Percentiles rank a stretch among this genome's conserved stretches.
Evolutionary conservation across 805 yeast genomes (phyloP).

Genomic region (Hanseniaspora thailandica): DNA sequence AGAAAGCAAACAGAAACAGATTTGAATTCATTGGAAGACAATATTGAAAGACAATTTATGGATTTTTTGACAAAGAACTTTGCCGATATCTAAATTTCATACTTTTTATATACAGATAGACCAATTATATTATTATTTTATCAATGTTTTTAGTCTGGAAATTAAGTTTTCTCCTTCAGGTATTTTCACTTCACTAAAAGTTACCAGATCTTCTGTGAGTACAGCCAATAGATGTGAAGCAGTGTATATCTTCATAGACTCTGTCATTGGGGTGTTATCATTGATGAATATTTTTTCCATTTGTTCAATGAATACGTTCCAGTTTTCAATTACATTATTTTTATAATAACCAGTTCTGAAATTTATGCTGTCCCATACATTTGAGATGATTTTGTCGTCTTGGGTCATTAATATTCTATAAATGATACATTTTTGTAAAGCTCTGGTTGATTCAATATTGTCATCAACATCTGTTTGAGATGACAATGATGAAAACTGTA

Average conservation of each 20-base stretch:
- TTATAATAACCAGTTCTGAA: slow-evolving; percentile 10
- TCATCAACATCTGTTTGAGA: not conserved
- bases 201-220: slow-evolving; percentile 4
- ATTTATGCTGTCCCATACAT: slow-evolving; percentile 11
- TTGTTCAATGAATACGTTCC: slow-evolving; percentile 11
- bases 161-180: slow-evolving; percentile 2
- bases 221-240: not conserved
- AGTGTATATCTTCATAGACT: not conserved
- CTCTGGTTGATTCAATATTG: slow-evolving; percentile 5
- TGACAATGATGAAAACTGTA: slow-evolving; percentile 1
- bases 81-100: not conserved
- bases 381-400: slow-evolving; percentile 9
- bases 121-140: not conserved
- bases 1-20: slow-evolving; percentile 52
- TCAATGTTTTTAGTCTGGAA: not conserved
- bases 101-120: not conserved
- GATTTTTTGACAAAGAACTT: slow-evolving; percentile 9
- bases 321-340: slow-evolving; percentile 8
- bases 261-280: not conserved
- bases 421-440: slow-evolving; percentile 11
- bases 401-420: slow-evolving; percentile 10
- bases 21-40: slow-evolving; percentile 31
- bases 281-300: slow-evolving; percentile 1
- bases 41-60: slow-evolving; percentile 12
- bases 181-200: not conserved